A percentile compares a stretch with the other conserved stretches of the same genome.
Conservation (phyloP, 768 basidiomycete genomes). For the Trametopsis cervina region DNA sequence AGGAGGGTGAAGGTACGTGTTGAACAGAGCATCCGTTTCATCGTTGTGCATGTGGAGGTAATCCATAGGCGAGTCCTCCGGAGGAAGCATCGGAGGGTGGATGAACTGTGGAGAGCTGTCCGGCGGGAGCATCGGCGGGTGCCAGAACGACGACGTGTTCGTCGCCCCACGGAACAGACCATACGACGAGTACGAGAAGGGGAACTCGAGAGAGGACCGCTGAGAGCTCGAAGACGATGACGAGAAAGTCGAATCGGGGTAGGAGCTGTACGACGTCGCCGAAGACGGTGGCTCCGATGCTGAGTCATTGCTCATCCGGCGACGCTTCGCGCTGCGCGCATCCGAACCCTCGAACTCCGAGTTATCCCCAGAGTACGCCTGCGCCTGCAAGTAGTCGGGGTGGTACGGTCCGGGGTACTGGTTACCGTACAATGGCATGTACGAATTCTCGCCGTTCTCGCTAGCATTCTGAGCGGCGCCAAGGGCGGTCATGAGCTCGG, state of each 20-base stretch:
- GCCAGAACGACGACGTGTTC: conserved; percentile 58
- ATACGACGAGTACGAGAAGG: conserved; percentile 41
- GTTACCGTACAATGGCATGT: conserved; percentile 28
- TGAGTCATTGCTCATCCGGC: conserved; percentile 60
- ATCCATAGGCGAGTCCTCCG: conserved; percentile 65
- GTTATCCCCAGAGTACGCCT: conserved; percentile 42
- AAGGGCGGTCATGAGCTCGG: conserved; percentile 46
- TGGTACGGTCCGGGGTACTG: conserved; percentile 67
- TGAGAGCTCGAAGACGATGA: conserved; percentile 53
- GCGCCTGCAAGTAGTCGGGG: conserved; percentile 52
- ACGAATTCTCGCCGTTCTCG: conserved; percentile 19
- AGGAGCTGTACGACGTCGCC: conserved; percentile 58
- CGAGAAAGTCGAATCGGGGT: conserved; percentile 49
- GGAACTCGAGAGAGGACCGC: conserved; percentile 57
- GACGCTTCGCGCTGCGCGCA: conserved; percentile 52
- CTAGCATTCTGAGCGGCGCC: conserved; percentile 20
- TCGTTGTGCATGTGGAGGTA: conserved; percentile 61
- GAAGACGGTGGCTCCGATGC: conserved; percentile 49
- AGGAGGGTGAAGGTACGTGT: conserved; percentile 47
- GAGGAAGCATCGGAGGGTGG: conserved; percentile 66
- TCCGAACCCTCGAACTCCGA: conserved; percentile 20
- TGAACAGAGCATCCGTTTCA: conserved; percentile 51
- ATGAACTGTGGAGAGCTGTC: conserved; percentile 49
- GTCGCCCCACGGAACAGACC: conserved; percentile 23
- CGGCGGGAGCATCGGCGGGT: conserved; percentile 66